A percentile compares a stretch with the other conserved stretches of the same genome.
phyloP scores from a whole-genome alignment of 768 basidiomycete genomes.

The Ephemerocybe angulata region DNA sequence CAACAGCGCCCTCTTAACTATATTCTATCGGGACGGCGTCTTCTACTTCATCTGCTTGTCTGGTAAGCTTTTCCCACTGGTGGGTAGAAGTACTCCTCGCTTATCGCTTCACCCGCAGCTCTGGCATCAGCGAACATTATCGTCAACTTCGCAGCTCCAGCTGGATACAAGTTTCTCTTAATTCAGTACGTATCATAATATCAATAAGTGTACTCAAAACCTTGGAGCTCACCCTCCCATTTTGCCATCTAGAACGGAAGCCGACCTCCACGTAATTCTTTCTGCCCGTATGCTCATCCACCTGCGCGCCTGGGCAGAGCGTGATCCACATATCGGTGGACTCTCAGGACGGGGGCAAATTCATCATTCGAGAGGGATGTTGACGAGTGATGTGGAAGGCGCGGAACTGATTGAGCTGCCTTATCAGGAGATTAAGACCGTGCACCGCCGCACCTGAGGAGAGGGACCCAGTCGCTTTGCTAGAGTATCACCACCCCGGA shows the following conservation, averaged over 20 bases:
- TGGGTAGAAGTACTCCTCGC: not conserved
- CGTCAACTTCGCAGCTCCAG: not conserved
- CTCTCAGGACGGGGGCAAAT: no score
- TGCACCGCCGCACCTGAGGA: no score
- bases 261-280: constrained; percentile 1
- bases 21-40: not conserved
- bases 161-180: not conserved
- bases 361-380: no score
- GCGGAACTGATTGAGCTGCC: no score
- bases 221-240: not conserved
- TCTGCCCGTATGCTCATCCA: constrained; percentile 1
- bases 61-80: not conserved
- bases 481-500: no score
- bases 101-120: not conserved
- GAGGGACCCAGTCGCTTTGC: no score
- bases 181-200: not conserved
- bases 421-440: no score
- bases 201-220: not conserved
- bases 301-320: not conserved
- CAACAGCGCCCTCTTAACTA: not conserved
- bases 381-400: no score
- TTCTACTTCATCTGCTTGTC: not conserved
- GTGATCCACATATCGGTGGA: no score
- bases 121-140: constrained; percentile 1
- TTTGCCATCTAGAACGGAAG: not conserved